Evolutionary conservation across 1,284 basidiomycete genomes (phyloP).

Genomic region (Fomitopsis pinicola): DNA sequence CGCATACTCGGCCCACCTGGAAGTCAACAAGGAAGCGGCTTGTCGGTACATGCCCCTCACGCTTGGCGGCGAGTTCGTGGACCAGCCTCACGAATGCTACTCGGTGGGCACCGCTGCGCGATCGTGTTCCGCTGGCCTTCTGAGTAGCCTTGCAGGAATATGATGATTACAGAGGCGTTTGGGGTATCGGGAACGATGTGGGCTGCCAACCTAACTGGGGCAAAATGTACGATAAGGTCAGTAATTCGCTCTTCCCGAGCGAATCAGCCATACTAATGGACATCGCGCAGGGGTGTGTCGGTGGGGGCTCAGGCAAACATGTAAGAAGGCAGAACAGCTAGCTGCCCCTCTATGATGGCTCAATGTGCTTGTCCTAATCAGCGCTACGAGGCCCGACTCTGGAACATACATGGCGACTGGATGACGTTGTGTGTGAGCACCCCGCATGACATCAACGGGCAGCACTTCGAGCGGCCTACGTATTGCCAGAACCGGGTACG

Average conservation of each 20-base stretch:
- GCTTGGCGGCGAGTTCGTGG: background rate
- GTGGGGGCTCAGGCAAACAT: background rate
- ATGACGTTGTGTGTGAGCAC: conserved; percentile 2
- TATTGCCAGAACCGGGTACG: conserved; percentile 5
- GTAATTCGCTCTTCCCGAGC: background rate
- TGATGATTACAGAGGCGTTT: background rate
- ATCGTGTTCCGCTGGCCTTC: background rate
- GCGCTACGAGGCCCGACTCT: conserved; percentile 2
- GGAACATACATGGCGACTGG: conserved; percentile 4
- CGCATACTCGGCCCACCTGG: background rate
- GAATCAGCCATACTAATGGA: background rate
- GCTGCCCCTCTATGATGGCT: background rate
- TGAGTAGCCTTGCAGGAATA: background rate
- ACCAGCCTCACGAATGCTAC: background rate
- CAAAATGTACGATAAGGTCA: conserved; percentile 1
- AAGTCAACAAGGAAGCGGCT: background rate
- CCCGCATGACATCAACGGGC: conserved; percentile 1
- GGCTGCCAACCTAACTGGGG: conserved; percentile 2
- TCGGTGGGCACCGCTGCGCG: background rate
- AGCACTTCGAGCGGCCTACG: background rate
- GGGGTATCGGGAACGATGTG: background rate
- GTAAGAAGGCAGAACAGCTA: background rate
- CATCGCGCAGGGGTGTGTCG: background rate
- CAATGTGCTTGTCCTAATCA: background rate
- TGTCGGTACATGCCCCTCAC: background rate